A percentile compares a stretch with the other conserved stretches of the same genome.
phyloP scores from a whole-genome alignment of 768 basidiomycete species.

The Tephrocybe sp. region DNA sequence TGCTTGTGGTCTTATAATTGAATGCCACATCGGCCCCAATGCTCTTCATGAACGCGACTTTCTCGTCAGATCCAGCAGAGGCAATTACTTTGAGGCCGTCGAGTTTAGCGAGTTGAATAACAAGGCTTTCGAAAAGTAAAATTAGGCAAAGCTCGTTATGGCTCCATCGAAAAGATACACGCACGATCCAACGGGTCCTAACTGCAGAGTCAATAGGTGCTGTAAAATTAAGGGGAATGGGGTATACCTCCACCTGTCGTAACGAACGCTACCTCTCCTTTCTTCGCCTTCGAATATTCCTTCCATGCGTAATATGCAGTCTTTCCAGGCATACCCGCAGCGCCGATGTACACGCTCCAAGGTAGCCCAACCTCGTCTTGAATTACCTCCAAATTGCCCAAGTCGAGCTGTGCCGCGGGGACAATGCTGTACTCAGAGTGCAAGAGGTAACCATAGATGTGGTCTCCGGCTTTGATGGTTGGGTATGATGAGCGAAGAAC shows the following conservation, averaged over 20 bases:
- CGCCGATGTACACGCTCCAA: constrained; percentile 49
- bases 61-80: constrained; percentile 72
- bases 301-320: constrained; percentile 43
- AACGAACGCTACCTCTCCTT: constrained; percentile 44
- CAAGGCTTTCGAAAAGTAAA: constrained; percentile 28
- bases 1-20: constrained; percentile 68
- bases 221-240: background rate
- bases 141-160: background rate
- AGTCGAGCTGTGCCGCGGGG: constrained; percentile 13
- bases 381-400: constrained; percentile 25
- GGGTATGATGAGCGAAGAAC: constrained; percentile 42
- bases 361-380: constrained; percentile 45
- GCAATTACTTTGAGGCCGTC: constrained; percentile 66
- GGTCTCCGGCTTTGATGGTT: constrained; percentile 34
- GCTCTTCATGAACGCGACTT: constrained; percentile 59
- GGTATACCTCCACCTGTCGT: constrained; percentile 36
- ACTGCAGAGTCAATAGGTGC: background rate
- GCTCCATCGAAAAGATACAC: background rate
- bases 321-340: constrained; percentile 52
- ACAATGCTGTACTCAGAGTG: constrained; percentile 41
- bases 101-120: constrained; percentile 50
- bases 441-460: constrained; percentile 35
- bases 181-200: constrained; percentile 47
- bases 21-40: constrained; percentile 71
- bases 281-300: constrained; percentile 37